These are phyloP conservation scores for Rhizoclosmatium globosum DNA, from an alignment of 192 early-diverging fungal genomes.

Conservation along the genomic window DNA sequence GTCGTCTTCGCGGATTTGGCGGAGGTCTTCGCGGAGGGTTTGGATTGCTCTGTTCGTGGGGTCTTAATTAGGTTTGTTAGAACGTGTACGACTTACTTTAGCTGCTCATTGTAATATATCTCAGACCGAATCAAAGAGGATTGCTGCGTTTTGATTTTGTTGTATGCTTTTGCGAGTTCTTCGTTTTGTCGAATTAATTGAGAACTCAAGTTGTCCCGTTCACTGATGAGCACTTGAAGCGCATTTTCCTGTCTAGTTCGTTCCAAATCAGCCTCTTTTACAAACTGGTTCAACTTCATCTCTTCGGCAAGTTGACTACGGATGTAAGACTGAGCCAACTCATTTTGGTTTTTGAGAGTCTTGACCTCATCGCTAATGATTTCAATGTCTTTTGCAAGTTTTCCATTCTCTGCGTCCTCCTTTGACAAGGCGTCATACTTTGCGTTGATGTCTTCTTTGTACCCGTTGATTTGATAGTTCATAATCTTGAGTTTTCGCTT, in stretches of 20 bases:
- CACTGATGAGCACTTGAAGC: conserved; percentile 61
- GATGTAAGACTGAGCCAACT: conserved; percentile 66
- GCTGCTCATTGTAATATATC: conserved; percentile 52
- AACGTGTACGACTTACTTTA: conserved; percentile 20
- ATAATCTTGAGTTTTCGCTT: conserved; percentile 70
- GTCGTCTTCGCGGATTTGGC: conserved; percentile 24
- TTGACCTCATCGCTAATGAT: conserved; percentile 63
- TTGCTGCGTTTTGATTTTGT: conserved; percentile 62
- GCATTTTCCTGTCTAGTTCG: conserved; percentile 66
- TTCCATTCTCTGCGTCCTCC: conserved; percentile 57
- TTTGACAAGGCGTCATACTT: conserved; percentile 60
- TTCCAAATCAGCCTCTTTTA: conserved; percentile 71
- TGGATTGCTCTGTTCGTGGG: conserved; percentile 24
- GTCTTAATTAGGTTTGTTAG: background rate
- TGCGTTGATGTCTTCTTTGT: conserved; percentile 66
- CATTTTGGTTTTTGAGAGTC: conserved; percentile 65
- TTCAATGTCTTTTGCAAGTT: conserved; percentile 63
- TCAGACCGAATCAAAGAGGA: conserved; percentile 58
- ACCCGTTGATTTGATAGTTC: conserved; percentile 74
- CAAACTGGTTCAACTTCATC: conserved; percentile 66
- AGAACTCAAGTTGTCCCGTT: conserved; percentile 64
- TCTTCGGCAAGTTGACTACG: conserved; percentile 60
- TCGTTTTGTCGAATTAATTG: conserved; percentile 67
- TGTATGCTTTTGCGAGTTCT: conserved; percentile 65
- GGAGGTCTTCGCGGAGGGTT: conserved; percentile 43